phyloP scores from a whole-genome alignment of 2,329 filamentous ascomycete genomes.

The Hypoxylon sp. region DNA sequence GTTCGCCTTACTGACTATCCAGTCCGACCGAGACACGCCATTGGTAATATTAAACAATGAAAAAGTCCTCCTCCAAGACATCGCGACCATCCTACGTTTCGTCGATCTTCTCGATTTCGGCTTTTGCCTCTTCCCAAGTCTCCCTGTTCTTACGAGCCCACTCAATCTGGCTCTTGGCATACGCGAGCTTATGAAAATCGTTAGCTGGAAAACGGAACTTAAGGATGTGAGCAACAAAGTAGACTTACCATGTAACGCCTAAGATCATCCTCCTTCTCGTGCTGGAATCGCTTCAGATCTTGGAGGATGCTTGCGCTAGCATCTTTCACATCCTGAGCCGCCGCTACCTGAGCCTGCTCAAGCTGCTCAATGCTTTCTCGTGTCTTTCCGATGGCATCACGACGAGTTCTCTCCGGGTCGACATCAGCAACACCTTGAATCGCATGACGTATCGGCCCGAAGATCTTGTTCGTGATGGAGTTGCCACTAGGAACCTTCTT shows the following conservation, averaged over 20 bases:
- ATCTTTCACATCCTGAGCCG: constrained; percentile 92
- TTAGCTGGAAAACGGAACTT: constrained; percentile 12
- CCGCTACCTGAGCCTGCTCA: constrained; percentile 89
- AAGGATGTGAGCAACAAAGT: constrained; percentile 11
- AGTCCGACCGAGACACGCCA: constrained; percentile 32
- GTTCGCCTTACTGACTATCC: constrained; percentile 42
- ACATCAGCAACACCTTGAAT: constrained; percentile 97
- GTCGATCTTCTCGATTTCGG: constrained; percentile 89
- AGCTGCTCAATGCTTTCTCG: constrained; percentile 86
- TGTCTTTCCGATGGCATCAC: constrained; percentile 96
- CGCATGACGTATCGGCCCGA: constrained; percentile 93
- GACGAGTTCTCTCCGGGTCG: constrained; percentile 90
- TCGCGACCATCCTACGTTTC: constrained; percentile 57
- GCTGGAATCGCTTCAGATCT: constrained; percentile 92
- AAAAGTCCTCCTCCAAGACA: neutral
- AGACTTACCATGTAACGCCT: constrained; percentile 90
- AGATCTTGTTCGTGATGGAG: constrained; percentile 93
- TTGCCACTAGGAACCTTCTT: constrained; percentile 87
- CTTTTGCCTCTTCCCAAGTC: constrained; percentile 90
- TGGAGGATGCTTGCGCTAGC: constrained; percentile 89
- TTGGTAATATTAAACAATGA: constrained; percentile 26
- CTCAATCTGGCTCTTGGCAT: constrained; percentile 91
- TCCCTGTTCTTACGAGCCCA: constrained; percentile 94
- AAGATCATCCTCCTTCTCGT: constrained; percentile 94
- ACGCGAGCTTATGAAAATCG: constrained; percentile 75